Evolutionary conservation across 306 rosid genomes (phyloP), one percentile per base, ranked within the genome.

Genomic region (Quercus berberidifolia): DNA sequence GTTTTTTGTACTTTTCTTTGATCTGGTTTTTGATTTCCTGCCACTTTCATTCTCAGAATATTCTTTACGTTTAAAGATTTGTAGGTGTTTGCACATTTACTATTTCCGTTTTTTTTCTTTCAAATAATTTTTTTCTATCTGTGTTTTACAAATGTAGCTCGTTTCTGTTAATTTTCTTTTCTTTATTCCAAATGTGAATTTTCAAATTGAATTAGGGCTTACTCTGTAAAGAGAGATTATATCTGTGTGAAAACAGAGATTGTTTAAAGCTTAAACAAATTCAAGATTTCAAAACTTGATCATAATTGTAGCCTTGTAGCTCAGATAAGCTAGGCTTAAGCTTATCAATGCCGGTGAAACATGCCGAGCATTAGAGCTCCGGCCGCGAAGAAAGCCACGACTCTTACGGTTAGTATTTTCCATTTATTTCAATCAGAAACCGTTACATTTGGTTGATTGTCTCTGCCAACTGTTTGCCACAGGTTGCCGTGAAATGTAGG

Each of bases 401-500:
- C 91, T 13, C 91, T 89, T 33, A 85, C 93, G 73, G 93, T 89
- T 74, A 28, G 84, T 85, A 8, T 26, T 75, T 72, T 46, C 54
- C 63, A 23, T 63, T 3, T 41, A 4, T 31, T 31, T 26, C 14
- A 18, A 55, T 46, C 35, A 46, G 55, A 62, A 25, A 19, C 25
- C 56, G 25, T 55, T 79, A 49, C 38, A 19, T 80, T 76, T 60
- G 60, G 4, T 49, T 63, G 72, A 76, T 10, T 26, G 8, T 21
- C 13, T 51, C 67, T 56, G 79, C 59, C 56, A 1, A 54, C 5
- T 25, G 58, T 46, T 54, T 59, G 65, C 77, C 76, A 30, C 85
- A 87, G 93, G 93, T 89, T 28, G 93, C 89, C 3, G 89, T 89
- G 55, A 89, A 89, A 87, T 85, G 93, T 82, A 82, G 93, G 80